Conservation (phyloP, 1,284 basidiomycete genomes). For the Inonotus hispidus region DNA sequence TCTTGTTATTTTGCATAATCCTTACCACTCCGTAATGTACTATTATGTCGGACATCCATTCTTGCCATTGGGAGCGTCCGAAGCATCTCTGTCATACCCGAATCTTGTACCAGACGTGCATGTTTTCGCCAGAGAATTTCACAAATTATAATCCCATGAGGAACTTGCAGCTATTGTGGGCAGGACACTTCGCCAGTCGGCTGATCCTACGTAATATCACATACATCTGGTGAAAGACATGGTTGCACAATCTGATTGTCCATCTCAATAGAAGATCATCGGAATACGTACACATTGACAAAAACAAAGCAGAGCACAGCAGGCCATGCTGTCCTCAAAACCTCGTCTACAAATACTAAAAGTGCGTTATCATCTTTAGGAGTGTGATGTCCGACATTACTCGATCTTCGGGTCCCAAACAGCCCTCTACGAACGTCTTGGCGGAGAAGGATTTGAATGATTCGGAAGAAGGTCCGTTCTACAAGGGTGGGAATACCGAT, state of each 20-base stretch:
- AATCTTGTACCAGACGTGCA: too few species aligned
- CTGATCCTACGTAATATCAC: not conserved
- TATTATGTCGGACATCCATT: too few species aligned
- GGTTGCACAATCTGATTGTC: not conserved
- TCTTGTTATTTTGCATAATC: not conserved
- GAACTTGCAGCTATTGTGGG: not conserved
- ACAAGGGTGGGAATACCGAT: conserved; percentile 9
- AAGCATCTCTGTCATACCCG: too few species aligned
- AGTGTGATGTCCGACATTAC: not conserved
- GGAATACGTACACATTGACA: conserved; percentile 17
- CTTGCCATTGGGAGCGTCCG: too few species aligned
- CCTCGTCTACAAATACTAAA: conserved; percentile 3
- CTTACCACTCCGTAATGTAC: not conserved
- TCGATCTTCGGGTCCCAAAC: not conserved
- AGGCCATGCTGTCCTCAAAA: conserved; percentile 14
- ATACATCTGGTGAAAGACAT: not conserved
- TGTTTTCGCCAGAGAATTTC: too few species aligned
- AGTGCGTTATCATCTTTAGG: not conserved
- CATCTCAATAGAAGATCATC: not conserved
- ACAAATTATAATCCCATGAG: too few species aligned
- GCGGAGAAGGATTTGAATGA: not conserved
- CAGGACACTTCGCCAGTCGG: not conserved
- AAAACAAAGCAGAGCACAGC: conserved; percentile 17
- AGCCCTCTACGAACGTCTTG: not conserved
- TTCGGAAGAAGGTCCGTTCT: not conserved